phyloP scores from a whole-genome alignment of 1,284 basidiomycete genomes.

The Athelia psychrophila region DNA sequence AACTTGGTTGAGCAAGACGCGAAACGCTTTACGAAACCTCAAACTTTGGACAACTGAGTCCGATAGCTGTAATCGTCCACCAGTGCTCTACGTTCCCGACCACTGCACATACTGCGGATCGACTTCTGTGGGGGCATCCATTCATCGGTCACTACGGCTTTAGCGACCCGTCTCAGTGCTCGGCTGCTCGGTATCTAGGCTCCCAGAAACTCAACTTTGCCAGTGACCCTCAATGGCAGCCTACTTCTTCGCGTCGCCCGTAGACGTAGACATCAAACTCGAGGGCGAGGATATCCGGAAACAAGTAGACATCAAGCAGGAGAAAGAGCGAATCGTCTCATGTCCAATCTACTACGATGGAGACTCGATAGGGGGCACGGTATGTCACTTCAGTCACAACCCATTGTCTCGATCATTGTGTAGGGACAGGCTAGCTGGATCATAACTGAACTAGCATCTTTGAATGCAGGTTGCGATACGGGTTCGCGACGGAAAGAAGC shows the following conservation, averaged over 20 bases:
- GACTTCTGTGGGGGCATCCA: no score
- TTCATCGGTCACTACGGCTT: no score
- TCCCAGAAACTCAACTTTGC: not conserved
- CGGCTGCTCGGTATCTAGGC: not conserved
- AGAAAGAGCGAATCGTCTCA: slow-evolving; percentile 78
- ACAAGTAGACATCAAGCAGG: slow-evolving; percentile 69
- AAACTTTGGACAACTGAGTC: no score
- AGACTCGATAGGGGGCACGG: slow-evolving; percentile 85
- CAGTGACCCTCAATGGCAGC: slow-evolving; percentile 63
- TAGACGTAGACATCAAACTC: slow-evolving; percentile 90
- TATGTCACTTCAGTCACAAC: slow-evolving; percentile 36
- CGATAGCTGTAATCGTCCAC: no score
- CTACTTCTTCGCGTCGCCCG: slow-evolving; percentile 89
- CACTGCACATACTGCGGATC: no score
- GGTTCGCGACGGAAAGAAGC: slow-evolving; percentile 92
- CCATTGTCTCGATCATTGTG: not conserved
- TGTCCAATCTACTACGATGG: slow-evolving; percentile 97
- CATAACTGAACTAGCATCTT: not conserved
- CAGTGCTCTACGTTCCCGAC: no score
- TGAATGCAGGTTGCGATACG: slow-evolving; percentile 76
- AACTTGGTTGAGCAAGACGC: no score
- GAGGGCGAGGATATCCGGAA: slow-evolving; percentile 86
- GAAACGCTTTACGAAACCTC: no score
- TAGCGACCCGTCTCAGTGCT: not conserved
- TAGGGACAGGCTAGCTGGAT: not conserved